These are phyloP conservation scores for Rhizopus arrhizus DNA, from an alignment of 371 early-diverging fungal genomes.

Conservation along the genomic window DNA sequence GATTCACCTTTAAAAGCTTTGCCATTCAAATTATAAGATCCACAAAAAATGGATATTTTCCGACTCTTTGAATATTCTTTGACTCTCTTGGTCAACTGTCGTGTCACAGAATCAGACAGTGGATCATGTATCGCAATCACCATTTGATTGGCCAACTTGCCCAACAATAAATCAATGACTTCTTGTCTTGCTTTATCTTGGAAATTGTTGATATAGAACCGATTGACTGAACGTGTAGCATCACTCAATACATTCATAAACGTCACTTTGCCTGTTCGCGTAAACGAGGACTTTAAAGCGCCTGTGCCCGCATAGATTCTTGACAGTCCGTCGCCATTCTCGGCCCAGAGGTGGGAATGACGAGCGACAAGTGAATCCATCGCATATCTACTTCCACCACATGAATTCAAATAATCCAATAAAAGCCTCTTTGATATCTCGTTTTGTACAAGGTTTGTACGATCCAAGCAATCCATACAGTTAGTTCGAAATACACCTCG, in stretches of 20 bases:
- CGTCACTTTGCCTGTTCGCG: constrained; percentile 88
- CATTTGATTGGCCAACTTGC: constrained; percentile 60
- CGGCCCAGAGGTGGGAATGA: constrained; percentile 87
- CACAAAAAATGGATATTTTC: constrained; percentile 68
- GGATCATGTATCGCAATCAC: constrained; percentile 64
- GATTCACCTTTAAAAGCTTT: constrained; percentile 65
- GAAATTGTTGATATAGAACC: constrained; percentile 93
- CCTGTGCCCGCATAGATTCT: constrained; percentile 98
- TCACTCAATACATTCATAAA: constrained; percentile 86
- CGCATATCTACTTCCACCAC: constrained; percentile 7
- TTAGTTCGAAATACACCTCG: constrained; percentile 90
- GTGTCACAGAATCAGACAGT: constrained; percentile 59
- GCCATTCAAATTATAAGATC: constrained; percentile 95
- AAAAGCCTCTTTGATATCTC: constrained; percentile 56
- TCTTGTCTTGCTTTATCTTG: constrained; percentile 90
- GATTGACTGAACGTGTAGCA: constrained; percentile 88
- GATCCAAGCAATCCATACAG: constrained; percentile 98
- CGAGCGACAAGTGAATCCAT: constrained; percentile 35
- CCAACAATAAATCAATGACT: constrained; percentile 85
- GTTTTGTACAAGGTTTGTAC: constrained; percentile 77
- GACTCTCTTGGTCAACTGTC: constrained; percentile 52
- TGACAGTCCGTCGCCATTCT: constrained; percentile 94
- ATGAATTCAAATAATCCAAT: constrained; percentile 34
- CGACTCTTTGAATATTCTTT: constrained; percentile 59
- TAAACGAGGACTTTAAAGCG: constrained; percentile 92